A percentile compares a stretch with the other conserved stretches of the same genome.
phyloP scores from a whole-genome alignment of 352 stramenopile genomes.

The Pythium scleroteichum region DNA sequence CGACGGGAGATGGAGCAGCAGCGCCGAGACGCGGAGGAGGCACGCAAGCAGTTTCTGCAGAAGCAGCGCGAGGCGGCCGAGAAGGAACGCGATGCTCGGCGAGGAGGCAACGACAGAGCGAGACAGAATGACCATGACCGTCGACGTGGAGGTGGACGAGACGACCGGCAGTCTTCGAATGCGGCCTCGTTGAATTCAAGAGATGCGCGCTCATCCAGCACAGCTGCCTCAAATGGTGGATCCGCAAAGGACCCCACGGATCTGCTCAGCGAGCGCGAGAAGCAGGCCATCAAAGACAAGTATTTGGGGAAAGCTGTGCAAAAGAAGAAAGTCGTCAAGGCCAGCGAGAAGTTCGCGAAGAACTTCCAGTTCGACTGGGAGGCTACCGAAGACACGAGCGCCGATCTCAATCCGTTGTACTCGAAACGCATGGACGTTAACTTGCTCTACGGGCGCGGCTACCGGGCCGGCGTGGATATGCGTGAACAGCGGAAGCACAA shows the following conservation, averaged over 20 bases:
- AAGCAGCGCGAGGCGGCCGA: conserved; percentile 47
- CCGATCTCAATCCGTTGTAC: conserved; percentile 92
- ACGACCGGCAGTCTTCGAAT: background rate
- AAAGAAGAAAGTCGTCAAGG: conserved; percentile 91
- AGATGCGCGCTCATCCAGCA: conserved; percentile 2
- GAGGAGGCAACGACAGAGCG: conserved; percentile 2
- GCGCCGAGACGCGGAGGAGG: conserved; percentile 51
- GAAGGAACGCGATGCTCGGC: conserved; percentile 17
- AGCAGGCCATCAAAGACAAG: conserved; percentile 86
- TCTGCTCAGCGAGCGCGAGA: conserved; percentile 66
- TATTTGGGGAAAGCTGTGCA: conserved; percentile 86
- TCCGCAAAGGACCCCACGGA: conserved; percentile 12
- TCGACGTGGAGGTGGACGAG: background rate
- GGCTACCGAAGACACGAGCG: conserved; percentile 88
- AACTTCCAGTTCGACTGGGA: conserved; percentile 96
- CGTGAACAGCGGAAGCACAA: conserved; percentile 92
- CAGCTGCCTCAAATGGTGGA: background rate
- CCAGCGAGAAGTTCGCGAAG: conserved; percentile 92
- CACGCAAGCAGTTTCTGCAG: conserved; percentile 65
- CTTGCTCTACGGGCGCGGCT: conserved; percentile 90
- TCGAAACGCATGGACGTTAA: conserved; percentile 88
- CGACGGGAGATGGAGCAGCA: conserved; percentile 63
- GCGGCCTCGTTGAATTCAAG: background rate
- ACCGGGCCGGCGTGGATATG: conserved; percentile 93
- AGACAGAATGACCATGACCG: conserved; percentile 21